Conservation (phyloP, 2,329 filamentous ascomycete genomes). For the Macrophomina phaseolina region DNA sequence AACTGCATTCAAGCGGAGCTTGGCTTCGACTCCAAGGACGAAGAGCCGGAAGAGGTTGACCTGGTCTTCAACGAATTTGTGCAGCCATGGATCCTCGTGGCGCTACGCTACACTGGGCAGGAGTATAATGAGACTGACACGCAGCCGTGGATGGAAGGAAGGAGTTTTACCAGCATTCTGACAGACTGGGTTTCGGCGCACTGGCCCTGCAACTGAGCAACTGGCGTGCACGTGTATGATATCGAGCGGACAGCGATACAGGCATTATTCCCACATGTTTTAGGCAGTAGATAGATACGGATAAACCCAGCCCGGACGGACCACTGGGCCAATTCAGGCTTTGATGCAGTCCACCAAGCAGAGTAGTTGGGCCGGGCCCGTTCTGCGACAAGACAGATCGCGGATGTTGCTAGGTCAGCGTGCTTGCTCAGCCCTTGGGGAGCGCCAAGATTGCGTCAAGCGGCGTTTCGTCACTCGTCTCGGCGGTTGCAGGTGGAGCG, state of each 20-base stretch:
- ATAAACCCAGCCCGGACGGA: neutral
- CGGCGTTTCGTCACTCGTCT: slow-evolving; percentile 14
- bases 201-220: slow-evolving; percentile 49
- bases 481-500: neutral
- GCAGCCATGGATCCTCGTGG: slow-evolving; percentile 77
- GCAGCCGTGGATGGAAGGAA: slow-evolving; percentile 57
- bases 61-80: slow-evolving; percentile 93
- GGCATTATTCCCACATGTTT: neutral
- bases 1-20: slow-evolving; percentile 80
- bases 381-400: neutral
- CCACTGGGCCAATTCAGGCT: neutral
- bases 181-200: slow-evolving; percentile 64
- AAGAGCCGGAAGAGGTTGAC: slow-evolving; percentile 73
- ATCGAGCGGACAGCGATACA: neutral
- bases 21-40: slow-evolving; percentile 58
- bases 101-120: slow-evolving; percentile 67
- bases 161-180: slow-evolving; percentile 63
- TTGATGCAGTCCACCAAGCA: slow-evolving; percentile 1
- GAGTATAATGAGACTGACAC: slow-evolving; percentile 58
- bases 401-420: slow-evolving; percentile 5
- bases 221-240: neutral
- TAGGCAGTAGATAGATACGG: slow-evolving; percentile 4
- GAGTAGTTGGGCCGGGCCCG: neutral
- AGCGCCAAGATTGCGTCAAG: slow-evolving; percentile 14
- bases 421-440: slow-evolving; percentile 4